Evolutionary conservation across 176 grass and related monocot species (phyloP).

Genomic region (Saccharum officinarum): DNA sequence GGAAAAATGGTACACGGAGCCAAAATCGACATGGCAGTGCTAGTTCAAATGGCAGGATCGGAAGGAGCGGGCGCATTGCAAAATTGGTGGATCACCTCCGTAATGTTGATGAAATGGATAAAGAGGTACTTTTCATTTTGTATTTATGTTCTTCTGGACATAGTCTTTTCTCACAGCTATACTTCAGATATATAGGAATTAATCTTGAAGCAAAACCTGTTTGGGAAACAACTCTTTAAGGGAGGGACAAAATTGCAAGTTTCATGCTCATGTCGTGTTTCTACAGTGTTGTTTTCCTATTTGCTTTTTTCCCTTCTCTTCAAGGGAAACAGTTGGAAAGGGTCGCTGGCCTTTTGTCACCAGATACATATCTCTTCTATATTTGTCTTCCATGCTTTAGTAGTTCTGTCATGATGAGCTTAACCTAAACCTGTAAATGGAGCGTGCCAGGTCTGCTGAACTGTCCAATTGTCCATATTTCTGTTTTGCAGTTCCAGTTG

Average conservation of each 20-base stretch:
- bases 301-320: not conserved
- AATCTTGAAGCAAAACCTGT: constrained; percentile 9
- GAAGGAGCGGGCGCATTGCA: constrained; percentile 52
- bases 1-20: constrained; percentile 81
- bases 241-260: not conserved
- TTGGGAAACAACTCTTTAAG: constrained; percentile 19
- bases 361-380: constrained; percentile 10
- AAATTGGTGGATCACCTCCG: constrained; percentile 71
- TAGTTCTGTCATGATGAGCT: not conserved
- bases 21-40: constrained; percentile 63
- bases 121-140: constrained; percentile 53
- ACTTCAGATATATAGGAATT: constrained; percentile 12
- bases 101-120: constrained; percentile 56
- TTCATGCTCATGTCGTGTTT: not conserved
- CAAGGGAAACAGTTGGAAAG: not conserved
- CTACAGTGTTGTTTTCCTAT: constrained; percentile 12
- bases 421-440: not conserved
- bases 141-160: constrained; percentile 22
- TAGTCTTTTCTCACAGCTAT: not conserved
- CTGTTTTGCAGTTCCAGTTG: constrained; percentile 55
- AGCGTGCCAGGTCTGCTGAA: constrained; percentile 16
- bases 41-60: constrained; percentile 58
- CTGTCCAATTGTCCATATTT: constrained; percentile 11
- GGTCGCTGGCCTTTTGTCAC: constrained; percentile 9
- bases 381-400: not conserved